Evolutionary conservation across 345 rosid genomes (phyloP).

Genomic region (Lepidium aucheri): DNA sequence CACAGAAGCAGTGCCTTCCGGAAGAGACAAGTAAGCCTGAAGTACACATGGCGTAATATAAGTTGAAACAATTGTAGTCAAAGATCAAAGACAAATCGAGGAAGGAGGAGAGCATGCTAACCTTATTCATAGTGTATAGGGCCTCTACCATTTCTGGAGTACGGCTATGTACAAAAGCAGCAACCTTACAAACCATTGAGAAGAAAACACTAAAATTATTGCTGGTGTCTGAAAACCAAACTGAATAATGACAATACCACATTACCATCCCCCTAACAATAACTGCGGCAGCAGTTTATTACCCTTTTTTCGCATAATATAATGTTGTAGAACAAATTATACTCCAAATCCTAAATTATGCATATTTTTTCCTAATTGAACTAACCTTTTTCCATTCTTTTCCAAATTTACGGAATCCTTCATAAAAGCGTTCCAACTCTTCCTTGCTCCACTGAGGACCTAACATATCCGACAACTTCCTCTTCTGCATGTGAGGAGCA

Average conservation of each 20-base stretch:
- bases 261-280: background rate
- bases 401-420: constrained; percentile 66
- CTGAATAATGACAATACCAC: constrained; percentile 6
- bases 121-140: constrained; percentile 70
- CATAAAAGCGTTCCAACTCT: constrained; percentile 70
- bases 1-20: constrained; percentile 76
- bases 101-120: constrained; percentile 21
- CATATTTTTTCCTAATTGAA: background rate
- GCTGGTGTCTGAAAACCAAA: constrained; percentile 1
- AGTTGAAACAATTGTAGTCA: background rate
- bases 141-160: constrained; percentile 74
- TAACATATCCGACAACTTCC: constrained; percentile 69
- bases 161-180: constrained; percentile 46
- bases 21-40: constrained; percentile 89
- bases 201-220: background rate
- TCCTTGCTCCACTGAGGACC: constrained; percentile 86
- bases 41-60: constrained; percentile 12
- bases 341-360: background rate
- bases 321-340: background rate
- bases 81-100: background rate
- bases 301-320: background rate
- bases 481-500: constrained; percentile 43
- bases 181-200: constrained; percentile 47
- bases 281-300: background rate
- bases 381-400: constrained; percentile 80